Percentiles rank a stretch among this genome's conserved stretches.
phyloP scores from a whole-genome alignment of 768 basidiomycete species.

The Xerocomus brunneocitrinus region DNA sequence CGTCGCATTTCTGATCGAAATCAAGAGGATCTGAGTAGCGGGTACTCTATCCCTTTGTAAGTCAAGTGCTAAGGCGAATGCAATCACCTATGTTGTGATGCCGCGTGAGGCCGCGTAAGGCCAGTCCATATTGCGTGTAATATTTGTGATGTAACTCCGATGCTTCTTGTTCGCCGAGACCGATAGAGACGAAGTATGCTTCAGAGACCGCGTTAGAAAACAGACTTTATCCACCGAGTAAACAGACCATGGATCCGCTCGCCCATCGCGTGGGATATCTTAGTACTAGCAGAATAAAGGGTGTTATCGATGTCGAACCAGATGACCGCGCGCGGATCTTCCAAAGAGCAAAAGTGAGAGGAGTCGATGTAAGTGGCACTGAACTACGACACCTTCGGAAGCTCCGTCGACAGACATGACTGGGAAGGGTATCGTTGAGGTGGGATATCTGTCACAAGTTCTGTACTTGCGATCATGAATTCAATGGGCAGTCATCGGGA shows the following conservation, averaged over 20 bases:
- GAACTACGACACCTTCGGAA: slow-evolving; percentile 22
- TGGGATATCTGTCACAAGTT: slow-evolving; percentile 2
- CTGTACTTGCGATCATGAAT: too few relatives aligned
- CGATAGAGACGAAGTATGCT: slow-evolving; percentile 75
- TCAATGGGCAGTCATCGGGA: neutral
- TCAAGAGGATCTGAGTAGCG: slow-evolving; percentile 65
- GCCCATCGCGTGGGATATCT: slow-evolving; percentile 77
- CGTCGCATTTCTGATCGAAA: slow-evolving; percentile 82
- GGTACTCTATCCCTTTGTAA: neutral
- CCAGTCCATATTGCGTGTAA: slow-evolving; percentile 78
- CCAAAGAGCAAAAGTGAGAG: slow-evolving; percentile 1
- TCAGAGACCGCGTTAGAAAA: neutral
- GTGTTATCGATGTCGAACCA: slow-evolving; percentile 91
- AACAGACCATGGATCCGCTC: slow-evolving; percentile 66
- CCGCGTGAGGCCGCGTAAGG: slow-evolving; percentile 68
- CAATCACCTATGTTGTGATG: slow-evolving; percentile 69
- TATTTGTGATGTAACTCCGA: slow-evolving; percentile 65
- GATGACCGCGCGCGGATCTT: slow-evolving; percentile 58
- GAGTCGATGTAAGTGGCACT: neutral
- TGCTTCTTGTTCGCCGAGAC: slow-evolving; percentile 64
- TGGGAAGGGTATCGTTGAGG: slow-evolving; percentile 21
- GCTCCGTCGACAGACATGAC: slow-evolving; percentile 20
- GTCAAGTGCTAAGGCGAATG: neutral
- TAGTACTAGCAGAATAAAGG: slow-evolving; percentile 71
- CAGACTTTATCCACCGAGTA: neutral